These are phyloP conservation scores for Globisporangium recalcitrans DNA, from an alignment of 352 stramenopile species.

Conservation along the genomic window DNA sequence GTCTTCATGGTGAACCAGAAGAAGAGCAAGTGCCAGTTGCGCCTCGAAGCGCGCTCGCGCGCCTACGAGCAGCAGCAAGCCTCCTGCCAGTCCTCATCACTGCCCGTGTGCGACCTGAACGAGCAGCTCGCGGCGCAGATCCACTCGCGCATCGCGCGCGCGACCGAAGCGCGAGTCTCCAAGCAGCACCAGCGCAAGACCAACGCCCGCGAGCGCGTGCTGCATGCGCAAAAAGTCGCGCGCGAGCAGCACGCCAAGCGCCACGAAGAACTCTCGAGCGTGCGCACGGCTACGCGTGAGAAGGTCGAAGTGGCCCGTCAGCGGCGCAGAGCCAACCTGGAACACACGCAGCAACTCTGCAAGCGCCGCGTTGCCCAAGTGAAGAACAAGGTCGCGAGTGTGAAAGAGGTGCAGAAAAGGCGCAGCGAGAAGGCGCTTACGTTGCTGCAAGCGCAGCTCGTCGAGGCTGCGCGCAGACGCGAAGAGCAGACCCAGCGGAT, in stretches of 20 bases:
- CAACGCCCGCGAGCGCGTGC: constrained; percentile 40
- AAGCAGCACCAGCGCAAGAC: constrained; percentile 36
- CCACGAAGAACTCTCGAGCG: constrained; percentile 31
- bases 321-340: constrained; percentile 39
- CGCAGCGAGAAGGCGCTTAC: constrained; percentile 31
- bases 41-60: constrained; percentile 47
- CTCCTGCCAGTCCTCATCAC: not conserved
- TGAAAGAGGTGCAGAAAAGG: constrained; percentile 40
- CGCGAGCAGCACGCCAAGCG: constrained; percentile 46
- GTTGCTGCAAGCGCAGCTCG: constrained; percentile 40
- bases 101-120: not conserved
- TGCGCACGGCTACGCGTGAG: constrained; percentile 28
- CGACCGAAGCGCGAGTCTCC: constrained; percentile 39
- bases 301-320: constrained; percentile 43
- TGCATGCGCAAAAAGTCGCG: constrained; percentile 52
- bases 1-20: constrained; percentile 42
- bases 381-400: constrained; percentile 45
- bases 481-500: constrained; percentile 48
- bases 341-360: constrained; percentile 40
- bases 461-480: constrained; percentile 41
- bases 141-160: constrained; percentile 44
- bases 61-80: constrained; percentile 21
- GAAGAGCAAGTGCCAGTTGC: constrained; percentile 70
- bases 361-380: constrained; percentile 39
- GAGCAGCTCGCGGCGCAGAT: constrained; percentile 26